Evolutionary conservation across 306 rosid genomes (phyloP), one percentile per base, ranked within the genome.

Genomic region (Acacia melanoxylon): DNA sequence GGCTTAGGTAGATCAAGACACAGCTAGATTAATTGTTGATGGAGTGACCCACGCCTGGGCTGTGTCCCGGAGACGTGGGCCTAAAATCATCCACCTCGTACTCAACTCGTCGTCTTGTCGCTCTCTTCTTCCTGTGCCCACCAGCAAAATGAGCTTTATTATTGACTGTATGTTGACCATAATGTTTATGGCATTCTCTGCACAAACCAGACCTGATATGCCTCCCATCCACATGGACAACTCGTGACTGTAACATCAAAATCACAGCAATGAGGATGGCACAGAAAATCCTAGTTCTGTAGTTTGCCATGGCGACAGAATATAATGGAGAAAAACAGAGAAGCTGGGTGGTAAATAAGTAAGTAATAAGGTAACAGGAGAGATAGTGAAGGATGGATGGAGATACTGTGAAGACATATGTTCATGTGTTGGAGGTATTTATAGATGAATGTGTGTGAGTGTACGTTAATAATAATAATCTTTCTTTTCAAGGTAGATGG

Each of bases 41-140:
- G 77, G 86, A 85, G 75, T 85, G 88, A 74, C 88, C 88, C 68
- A 85, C 88, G 41, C 88, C 88, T n/a, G 88, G 86, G 68, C 88
- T 85, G 68, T 82, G 83, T 59, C 86, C 86, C 6, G 88, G 86
- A 4, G 86, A 68, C 1, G 86, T 85, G 19, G 86, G 88, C 71
- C 86, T 85, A 51, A 85, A 85, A 78, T 40, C 79, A 0, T 85
- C 77, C 45, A 59, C 81, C 33, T 85, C 75, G 8, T 74, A 78
- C 61, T 75, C 59, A 29, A 6, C 40, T 12, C 51, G 29, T 49
- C 42, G 29, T 49, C 58, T 42, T 74, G 40, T 78, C 5, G 31
- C 15, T 19, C 49, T 58, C 29, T 35, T 75, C 37, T 45, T 71
- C 27, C 41, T 46, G 2, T 68, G 54, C n/a, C 22, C 58, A 24